phyloP scores from a whole-genome alignment of 495 filamentous ascomycete species.

The Corynascus novoguineensis region DNA sequence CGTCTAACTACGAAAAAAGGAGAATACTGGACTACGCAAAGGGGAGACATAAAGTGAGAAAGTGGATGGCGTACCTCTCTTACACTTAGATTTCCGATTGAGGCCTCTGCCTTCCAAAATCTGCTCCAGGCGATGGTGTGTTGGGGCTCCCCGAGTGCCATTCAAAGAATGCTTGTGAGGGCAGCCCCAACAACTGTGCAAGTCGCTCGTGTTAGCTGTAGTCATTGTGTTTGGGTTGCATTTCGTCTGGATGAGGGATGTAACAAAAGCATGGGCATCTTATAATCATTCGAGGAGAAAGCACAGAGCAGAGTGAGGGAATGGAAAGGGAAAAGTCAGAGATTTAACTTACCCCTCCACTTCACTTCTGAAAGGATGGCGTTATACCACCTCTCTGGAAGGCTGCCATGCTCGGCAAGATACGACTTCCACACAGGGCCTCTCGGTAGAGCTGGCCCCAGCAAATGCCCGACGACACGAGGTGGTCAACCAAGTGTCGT shows the following conservation, averaged over 20 bases:
- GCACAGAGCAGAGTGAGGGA: not conserved
- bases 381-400: not conserved
- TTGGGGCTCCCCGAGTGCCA: not conserved
- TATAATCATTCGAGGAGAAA: not conserved
- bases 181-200: not conserved
- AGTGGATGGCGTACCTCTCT: no score
- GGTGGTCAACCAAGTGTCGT: not conserved
- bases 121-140: not conserved
- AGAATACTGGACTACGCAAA: no score
- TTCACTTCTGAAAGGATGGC: not conserved
- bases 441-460: not conserved
- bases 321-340: not conserved
- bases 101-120: not conserved
- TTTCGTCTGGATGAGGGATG: not conserved
- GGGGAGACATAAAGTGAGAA: no score
- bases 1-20: no score
- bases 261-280: no score
- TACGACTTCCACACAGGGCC: not conserved
- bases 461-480: not conserved
- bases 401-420: not conserved
- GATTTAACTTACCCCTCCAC: not conserved
- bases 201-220: not conserved
- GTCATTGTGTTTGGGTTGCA: not conserved
- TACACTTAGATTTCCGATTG: not conserved
- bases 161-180: not conserved